A percentile compares a stretch with the other conserved stretches of the same genome.
Evolutionary conservation across 2,329 filamentous ascomycete genomes (phyloP).

Genomic region (Dothistroma pini): DNA sequence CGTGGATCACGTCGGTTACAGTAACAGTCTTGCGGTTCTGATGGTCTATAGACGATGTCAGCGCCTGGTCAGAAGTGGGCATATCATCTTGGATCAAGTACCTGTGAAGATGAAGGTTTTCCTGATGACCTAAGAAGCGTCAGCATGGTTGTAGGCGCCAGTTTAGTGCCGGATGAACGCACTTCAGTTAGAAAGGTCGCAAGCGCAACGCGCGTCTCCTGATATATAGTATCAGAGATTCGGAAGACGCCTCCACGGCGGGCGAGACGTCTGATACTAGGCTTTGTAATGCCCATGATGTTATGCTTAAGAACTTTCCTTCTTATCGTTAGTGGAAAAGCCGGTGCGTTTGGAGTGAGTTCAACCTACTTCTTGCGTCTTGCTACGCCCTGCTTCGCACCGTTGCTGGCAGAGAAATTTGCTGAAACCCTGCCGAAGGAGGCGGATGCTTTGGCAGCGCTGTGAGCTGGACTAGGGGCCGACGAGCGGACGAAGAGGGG

Average conservation of each 20-base stretch:
- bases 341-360: background rate
- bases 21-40: constrained; percentile 58
- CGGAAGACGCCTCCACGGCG: constrained; percentile 73
- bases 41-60: constrained; percentile 43
- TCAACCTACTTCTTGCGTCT: background rate
- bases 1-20: constrained; percentile 49
- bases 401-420: too few species aligned
- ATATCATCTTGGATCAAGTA: background rate
- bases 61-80: background rate
- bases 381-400: too few species aligned
- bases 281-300: constrained; percentile 95
- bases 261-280: constrained; percentile 60
- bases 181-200: constrained; percentile 54
- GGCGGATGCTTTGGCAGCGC: too few species aligned
- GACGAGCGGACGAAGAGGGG: too few species aligned
- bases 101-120: background rate
- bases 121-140: constrained; percentile 1
- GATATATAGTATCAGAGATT: constrained; percentile 62
- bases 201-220: constrained; percentile 54
- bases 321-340: constrained; percentile 38
- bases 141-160: background rate
- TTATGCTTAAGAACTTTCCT: constrained; percentile 98
- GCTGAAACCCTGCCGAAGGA: too few species aligned
- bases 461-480: too few species aligned
- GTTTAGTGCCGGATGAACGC: constrained; percentile 39